These are phyloP conservation scores for Oryza punctata DNA, from an alignment of 176 grass and related monocot genomes.

Conservation along the genomic window DNA sequence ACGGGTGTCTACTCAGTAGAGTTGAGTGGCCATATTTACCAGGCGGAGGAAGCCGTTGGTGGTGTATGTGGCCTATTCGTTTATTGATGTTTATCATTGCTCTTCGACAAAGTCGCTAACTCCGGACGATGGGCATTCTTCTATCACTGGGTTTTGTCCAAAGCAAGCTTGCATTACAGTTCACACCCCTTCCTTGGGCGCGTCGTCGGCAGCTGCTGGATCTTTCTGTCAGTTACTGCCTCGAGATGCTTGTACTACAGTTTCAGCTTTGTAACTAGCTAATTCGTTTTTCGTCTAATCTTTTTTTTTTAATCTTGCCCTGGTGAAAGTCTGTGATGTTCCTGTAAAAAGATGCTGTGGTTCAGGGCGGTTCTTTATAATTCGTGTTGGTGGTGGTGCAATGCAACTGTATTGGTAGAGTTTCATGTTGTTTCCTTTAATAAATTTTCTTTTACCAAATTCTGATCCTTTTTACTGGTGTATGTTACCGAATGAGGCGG, in stretches of 20 bases:
- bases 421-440: constrained; percentile 15
- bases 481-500: no score
- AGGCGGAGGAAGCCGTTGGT: background rate
- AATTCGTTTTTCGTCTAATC: background rate
- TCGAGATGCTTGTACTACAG: background rate
- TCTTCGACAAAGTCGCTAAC: background rate
- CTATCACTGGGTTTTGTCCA: constrained; percentile 19
- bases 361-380: background rate
- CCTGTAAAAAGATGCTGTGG: constrained; percentile 32
- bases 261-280: constrained; percentile 26
- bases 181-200: background rate
- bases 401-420: background rate
- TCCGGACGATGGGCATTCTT: constrained; percentile 4
- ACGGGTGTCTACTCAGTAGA: background rate
- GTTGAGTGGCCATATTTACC: constrained; percentile 23
- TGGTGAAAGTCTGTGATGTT: constrained; percentile 21
- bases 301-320: background rate
- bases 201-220: background rate
- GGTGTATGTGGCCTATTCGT: constrained; percentile 31
- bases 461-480: background rate
- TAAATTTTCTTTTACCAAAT: background rate
- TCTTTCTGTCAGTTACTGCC: background rate
- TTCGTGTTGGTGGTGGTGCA: background rate
- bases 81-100: constrained; percentile 30
- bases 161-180: background rate